Conservation (phyloP, 2,329 filamentous ascomycete genomes). For the Trichoderma simmonsii region DNA sequence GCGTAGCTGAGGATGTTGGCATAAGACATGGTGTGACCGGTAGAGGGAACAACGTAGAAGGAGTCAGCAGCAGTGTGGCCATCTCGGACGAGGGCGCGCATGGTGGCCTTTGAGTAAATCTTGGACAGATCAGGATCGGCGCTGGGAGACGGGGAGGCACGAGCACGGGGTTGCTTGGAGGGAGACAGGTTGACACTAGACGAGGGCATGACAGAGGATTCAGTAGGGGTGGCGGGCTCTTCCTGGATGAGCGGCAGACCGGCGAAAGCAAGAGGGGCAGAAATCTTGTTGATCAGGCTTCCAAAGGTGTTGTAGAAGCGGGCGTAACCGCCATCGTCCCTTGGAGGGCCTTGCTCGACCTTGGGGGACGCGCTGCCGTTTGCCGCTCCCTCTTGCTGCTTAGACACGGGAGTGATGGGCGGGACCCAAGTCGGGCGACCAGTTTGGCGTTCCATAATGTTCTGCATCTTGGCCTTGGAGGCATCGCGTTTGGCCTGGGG, state of each 20-base stretch:
- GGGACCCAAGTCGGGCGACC: constrained; percentile 54
- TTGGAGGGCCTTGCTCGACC: constrained; percentile 25
- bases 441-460: constrained; percentile 51
- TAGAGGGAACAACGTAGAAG: constrained; percentile 93
- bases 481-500: constrained; percentile 50
- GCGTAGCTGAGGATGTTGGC: constrained; percentile 78
- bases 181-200: constrained; percentile 32
- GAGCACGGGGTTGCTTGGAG: constrained; percentile 34
- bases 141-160: constrained; percentile 16
- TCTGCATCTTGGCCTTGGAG: constrained; percentile 53
- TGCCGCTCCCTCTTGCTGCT: constrained; percentile 25
- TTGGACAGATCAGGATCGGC: constrained; percentile 74
- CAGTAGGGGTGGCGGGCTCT: constrained; percentile 36
- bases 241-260: constrained; percentile 73
- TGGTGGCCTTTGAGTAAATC: constrained; percentile 80
- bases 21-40: constrained; percentile 88
- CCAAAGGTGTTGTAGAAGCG: constrained; percentile 92
- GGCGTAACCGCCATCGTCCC: constrained; percentile 74
- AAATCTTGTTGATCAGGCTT: constrained; percentile 81
- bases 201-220: constrained; percentile 34
- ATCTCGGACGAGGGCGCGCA: constrained; percentile 72
- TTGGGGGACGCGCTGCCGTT: constrained; percentile 26
- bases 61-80: constrained; percentile 65
- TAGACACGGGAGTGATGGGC: constrained; percentile 32
- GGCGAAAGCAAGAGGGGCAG: constrained; percentile 87